phyloP scores from a whole-genome alignment of 2,329 filamentous ascomycete genomes.

The Aureobasidium vineae region DNA sequence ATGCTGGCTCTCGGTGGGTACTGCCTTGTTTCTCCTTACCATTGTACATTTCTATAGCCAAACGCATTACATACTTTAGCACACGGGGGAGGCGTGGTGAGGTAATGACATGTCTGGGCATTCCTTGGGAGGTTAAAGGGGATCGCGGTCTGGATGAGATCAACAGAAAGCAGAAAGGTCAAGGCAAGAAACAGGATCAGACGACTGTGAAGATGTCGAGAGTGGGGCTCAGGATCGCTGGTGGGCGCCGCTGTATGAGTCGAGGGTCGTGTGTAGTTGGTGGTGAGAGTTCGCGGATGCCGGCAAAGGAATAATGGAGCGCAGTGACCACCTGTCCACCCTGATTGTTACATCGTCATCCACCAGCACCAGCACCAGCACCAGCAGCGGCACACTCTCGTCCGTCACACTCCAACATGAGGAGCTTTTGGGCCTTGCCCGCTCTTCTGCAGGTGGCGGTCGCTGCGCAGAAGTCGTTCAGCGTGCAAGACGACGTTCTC shows the following conservation, averaged over 20 bases:
- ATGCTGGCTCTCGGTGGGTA: too few relatives aligned
- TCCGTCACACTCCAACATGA: conserved; percentile 39
- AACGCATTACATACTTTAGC: too few relatives aligned
- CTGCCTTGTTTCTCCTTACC: too few relatives aligned
- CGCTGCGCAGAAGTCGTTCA: conserved; percentile 65
- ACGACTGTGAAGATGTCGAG: background rate
- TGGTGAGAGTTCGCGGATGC: background rate
- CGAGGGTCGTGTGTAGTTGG: background rate
- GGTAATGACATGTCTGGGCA: conserved; percentile 1
- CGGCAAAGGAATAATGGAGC: background rate
- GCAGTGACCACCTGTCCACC: conserved; percentile 20
- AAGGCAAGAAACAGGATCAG: too few relatives aligned
- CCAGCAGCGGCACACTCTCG: too few relatives aligned
- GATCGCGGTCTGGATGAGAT: background rate
- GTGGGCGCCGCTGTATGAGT: background rate
- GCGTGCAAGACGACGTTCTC: conserved; percentile 82
- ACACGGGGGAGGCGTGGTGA: too few relatives aligned
- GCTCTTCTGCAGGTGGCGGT: conserved; percentile 49
- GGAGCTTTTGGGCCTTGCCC: conserved; percentile 50
- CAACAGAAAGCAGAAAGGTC: background rate
- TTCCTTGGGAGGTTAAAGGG: background rate
- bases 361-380: background rate
- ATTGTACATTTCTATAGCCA: too few relatives aligned
- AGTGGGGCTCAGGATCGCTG: background rate
- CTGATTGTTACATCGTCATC: background rate